Base-by-base conservation (phyloP, 2,329 filamentous ascomycete species). In the Aureobasidium sp. region DNA sequence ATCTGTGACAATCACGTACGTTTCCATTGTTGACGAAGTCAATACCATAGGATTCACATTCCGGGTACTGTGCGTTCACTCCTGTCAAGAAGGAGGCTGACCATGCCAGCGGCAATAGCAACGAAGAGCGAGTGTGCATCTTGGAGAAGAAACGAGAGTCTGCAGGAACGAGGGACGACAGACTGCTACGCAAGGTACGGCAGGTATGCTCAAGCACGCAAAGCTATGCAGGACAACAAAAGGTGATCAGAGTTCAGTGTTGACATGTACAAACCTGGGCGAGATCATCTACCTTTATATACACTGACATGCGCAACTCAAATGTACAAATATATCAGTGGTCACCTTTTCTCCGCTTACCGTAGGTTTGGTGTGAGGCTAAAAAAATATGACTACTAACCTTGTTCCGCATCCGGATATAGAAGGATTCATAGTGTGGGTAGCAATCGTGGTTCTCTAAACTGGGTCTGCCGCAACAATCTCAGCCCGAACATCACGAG, bases 1-100 rank as follows among this genome's bases (percentile, higher is more conserved):
- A 5, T 48, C 46, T 29, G 6, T n/a, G 32, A 5, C 7, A 26
- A 4, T 2, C 8, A 42, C 55, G 3, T 48, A 58, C 55, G 34
- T 39, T 60, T 13, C 64, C 64, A 52, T 65, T 64, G 51, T 65
- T 64, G 9, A 65, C 62, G 41, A 68, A 68, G 42, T 68, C 67
- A 34, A 68, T 66, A 32, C 66, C 66, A 32, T 64, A 68, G 1
- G 65, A 64, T 4, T 62, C 17, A 47, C 67, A 68, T 3, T 39
- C 51, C 20, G 20, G 20, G 20, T 20, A 20, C 5, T 37, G 34
- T 48, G 53, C 55, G 5, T 29, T 44, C 23, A 34, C 32, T 17
- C 46, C 44, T 26, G 20, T 27, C 8, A 50, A 17, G 27, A 27
- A 52, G 1, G 47, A 39, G 17, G 48, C 53, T 7, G 53, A 60